Conservation (phyloP, 306 rosid species). For the Dryas alaskensis region DNA sequence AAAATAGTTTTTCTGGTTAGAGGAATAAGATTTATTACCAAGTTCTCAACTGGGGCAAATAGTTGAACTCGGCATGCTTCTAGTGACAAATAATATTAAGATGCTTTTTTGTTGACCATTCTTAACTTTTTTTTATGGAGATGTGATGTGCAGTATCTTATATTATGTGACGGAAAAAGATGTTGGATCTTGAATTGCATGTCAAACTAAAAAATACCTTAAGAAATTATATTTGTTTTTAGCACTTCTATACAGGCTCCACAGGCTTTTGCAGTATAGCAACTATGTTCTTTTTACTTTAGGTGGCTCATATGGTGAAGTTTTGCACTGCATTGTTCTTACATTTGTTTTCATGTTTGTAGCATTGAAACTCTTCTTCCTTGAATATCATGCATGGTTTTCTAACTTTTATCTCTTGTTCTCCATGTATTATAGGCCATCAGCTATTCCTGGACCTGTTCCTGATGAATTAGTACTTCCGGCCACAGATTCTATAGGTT, state of each 20-base stretch:
- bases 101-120: neutral
- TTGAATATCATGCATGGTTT: slow-evolving; percentile 18
- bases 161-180: neutral
- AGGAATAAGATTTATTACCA: neutral
- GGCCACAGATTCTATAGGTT: slow-evolving; percentile 86
- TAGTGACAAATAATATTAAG: neutral
- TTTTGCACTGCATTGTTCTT: neutral
- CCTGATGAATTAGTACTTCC: slow-evolving; percentile 93
- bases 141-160: neutral
- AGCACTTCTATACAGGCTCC: no score
- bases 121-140: neutral
- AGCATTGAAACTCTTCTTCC: no score
- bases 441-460: slow-evolving; percentile 91
- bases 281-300: neutral
- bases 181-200: neutral
- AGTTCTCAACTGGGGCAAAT: neutral
- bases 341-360: neutral
- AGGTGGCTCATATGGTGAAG: neutral
- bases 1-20: neutral
- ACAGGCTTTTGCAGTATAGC: neutral
- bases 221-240: neutral
- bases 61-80: neutral
- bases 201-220: neutral
- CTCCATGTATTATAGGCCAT: slow-evolving; percentile 59
- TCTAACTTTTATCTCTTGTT: slow-evolving; percentile 18